A percentile compares a stretch with the other conserved stretches of the same genome.
These are phyloP conservation scores for Termitomyces sp. DNA, from an alignment of 768 basidiomycete species.

Conservation along the genomic window DNA sequence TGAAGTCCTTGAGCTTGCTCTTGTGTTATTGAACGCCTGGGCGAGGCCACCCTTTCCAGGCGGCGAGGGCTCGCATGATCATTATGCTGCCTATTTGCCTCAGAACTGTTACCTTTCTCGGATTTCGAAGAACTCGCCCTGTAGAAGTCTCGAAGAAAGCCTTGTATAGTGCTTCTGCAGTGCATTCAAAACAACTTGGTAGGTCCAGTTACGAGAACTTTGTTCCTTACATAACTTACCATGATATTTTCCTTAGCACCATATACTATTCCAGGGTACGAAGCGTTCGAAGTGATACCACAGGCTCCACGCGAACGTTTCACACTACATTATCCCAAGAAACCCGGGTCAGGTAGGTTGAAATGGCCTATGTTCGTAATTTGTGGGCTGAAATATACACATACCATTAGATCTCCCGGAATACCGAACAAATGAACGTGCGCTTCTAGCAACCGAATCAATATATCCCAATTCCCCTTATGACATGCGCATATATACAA, in stretches of 20 bases:
- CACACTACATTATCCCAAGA: not conserved
- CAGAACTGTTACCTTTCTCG: not conserved
- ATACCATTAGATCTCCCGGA: not conserved
- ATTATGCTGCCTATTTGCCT: not conserved
- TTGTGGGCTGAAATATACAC: not conserved
- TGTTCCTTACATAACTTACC: not conserved
- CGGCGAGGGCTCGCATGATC: not conserved
- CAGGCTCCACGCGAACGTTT: not conserved
- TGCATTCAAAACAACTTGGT: not conserved
- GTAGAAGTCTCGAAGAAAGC: not conserved
- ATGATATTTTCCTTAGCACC: not conserved
- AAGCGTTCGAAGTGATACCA: not conserved
- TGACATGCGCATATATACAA: not conserved
- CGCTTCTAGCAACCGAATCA: not conserved
- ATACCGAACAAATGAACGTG: not conserved
- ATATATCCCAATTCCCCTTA: not conserved
- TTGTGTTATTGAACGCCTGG: not conserved
- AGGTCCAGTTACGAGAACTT: not conserved
- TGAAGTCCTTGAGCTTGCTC: too few relatives aligned
- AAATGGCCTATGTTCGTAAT: not conserved
- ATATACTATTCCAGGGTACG: not conserved
- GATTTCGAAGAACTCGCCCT: not conserved
- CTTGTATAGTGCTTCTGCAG: not conserved
- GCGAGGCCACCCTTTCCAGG: not conserved
- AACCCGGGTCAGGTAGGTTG: not conserved